Base-by-base conservation (phyloP, 2,329 filamentous ascomycete genomes). In the Phaeosphaeria sp. region DNA sequence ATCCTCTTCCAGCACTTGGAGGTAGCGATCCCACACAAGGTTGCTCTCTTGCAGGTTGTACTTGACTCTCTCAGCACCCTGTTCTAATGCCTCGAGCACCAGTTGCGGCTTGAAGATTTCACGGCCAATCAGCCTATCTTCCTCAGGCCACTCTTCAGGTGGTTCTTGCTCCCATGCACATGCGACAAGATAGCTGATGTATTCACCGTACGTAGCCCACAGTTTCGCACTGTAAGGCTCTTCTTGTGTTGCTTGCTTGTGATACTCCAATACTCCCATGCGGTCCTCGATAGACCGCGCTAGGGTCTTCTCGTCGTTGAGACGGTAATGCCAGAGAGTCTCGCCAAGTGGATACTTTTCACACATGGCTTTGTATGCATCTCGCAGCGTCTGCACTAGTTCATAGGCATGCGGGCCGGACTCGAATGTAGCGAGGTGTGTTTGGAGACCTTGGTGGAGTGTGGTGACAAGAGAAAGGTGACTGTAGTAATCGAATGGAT, bases 171-270 rank as follows among this genome's bases (percentile, higher is more conserved):
- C 83, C 73, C 89, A 86, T 67, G 86, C 87, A 64, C 86, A 85
- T 51, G 83, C 82, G 75, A 91, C 89, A 11, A 93, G 86, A 20
- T 85, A 85, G 83, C 89, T 89, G 62, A 93, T 87, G 77, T 89
- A 94, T 68, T 93, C 88, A 76, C 89, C 91, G 72, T 93, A 94
- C 25, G 87, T 84, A 58, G 88, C 83, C 91, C 91, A 95, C 42
- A 94, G 80, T 62, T 85, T 87, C 58, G 90, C 81, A 68, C 91
- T 93, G 65, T 85, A 88, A 11, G 90, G 89, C 76, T 94, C 91
- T 52, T 90, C 88, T 56, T 80, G 79, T 21, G 89, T 85, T 56
- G 91, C 90, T 65, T 84, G 85, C 66, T 89, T 87, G 78, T 88
- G 92, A 46, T 90, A 79, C 74, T 94, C 91, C 71, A 93, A 83